Evolutionary conservation across 2,329 filamentous ascomycete genomes (phyloP).

Genomic region (Aspergillus sp.): DNA sequence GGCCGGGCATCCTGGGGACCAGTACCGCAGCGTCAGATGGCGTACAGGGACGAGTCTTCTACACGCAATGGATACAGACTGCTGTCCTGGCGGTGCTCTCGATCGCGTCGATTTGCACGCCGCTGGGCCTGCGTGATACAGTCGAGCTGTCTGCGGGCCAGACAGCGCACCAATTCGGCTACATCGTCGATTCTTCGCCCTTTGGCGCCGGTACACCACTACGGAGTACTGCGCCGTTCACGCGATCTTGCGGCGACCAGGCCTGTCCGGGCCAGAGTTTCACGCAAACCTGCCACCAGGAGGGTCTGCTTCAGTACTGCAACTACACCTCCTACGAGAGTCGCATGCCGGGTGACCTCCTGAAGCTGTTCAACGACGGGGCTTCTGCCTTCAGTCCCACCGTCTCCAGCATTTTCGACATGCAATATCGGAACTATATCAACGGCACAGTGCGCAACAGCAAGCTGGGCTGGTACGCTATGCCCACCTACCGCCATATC

Average conservation of each 20-base stretch:
- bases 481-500: conserved; percentile 27
- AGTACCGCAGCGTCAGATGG: conserved; percentile 34
- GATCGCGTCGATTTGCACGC: conserved; percentile 46
- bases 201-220: conserved; percentile 41
- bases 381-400: conserved; percentile 18
- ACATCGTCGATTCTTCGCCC: conserved; percentile 35
- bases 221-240: conserved; percentile 30
- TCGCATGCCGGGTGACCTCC: conserved; percentile 32
- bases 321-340: conserved; percentile 25
- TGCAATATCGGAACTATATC: conserved; percentile 33
- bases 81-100: conserved; percentile 33
- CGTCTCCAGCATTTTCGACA: conserved; percentile 45
- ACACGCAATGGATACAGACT: conserved; percentile 23
- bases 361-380: conserved; percentile 41
- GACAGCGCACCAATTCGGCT: conserved; percentile 31
- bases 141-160: conserved; percentile 21
- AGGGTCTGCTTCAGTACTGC: not conserved
- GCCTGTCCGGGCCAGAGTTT: conserved; percentile 12
- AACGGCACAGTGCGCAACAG: conserved; percentile 3
- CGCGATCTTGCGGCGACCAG: conserved; percentile 28
- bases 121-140: conserved; percentile 46
- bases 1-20: conserved; percentile 41
- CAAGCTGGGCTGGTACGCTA: conserved; percentile 1
- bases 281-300: not conserved
- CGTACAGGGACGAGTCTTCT: conserved; percentile 20